Base-by-base conservation (phyloP, 108 stramenopile genomes). In the Cylindrotheca fusiformis region DNA sequence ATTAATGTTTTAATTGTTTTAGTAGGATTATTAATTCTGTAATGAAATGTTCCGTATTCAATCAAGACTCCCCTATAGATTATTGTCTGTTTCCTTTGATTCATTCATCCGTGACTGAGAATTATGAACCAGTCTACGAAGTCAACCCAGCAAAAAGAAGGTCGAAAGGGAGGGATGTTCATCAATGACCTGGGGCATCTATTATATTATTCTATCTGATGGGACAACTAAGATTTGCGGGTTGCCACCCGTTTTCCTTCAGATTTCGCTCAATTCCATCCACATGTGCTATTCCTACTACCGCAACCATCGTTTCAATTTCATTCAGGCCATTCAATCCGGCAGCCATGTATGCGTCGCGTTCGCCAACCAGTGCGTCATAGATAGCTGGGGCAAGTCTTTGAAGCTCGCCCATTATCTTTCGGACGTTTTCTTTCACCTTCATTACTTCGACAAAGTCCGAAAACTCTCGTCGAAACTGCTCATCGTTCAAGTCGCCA, bases 321-420 rank as follows among this genome's bases (percentile, higher is more conserved):
- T 73, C 55, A 59, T 73, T 61, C 54, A 84, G 48, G 8, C 30
- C 58, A 69, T 93, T 62, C 55, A 93, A 65, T 26, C 78, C 91
- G 23, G 77, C 69, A 0, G 83, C 88, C 91, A 93, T 90, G 69
- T 84, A 93, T 12, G 76, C 73, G 72, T 90, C 86, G 19, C 91
- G 74, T 60, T 90, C 86, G 20, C 74, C 73, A 18, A 90, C 78
- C 57, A 93, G 57, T 19, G 86, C 91, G 36, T 84, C 55, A 55
- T 87, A 86, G 8, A 90, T 31, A 32, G 79, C 76, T 1, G 91
- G 91, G 47, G 86, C 82, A 18, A 72, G 59, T 33, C 64, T 52
- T 61, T 74, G 44, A 29, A 93, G 56, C 27, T 80, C 58, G 58
- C 80, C 81, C 58, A 90, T 73, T 18, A 58, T 21, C 22, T 58